Conservation (phyloP, 768 basidiomycete species). For the Kwoniella botswanensis region DNA sequence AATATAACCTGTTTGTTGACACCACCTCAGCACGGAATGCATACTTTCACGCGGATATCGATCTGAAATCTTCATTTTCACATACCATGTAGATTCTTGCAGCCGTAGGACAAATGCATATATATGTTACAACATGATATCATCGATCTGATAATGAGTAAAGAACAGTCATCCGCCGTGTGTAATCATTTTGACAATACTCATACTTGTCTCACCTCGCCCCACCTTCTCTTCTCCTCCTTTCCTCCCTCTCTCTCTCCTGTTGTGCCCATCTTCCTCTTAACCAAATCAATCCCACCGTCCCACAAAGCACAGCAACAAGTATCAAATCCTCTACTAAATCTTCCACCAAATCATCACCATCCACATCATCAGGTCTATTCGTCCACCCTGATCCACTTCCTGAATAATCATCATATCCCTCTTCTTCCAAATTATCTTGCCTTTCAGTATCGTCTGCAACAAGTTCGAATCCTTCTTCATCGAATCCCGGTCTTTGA, state of each 20-base stretch:
- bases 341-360: slow-evolving; percentile 77
- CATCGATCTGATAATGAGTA: too few relatives aligned
- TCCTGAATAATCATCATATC: slow-evolving; percentile 19
- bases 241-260: slow-evolving; percentile 67
- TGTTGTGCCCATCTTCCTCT: slow-evolving; percentile 78
- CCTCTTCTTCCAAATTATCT: slow-evolving; percentile 20
- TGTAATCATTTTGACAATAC: too few relatives aligned
- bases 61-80: too few relatives aligned
- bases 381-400: background rate
- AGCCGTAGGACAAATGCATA: too few relatives aligned
- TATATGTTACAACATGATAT: too few relatives aligned
- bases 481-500: slow-evolving; percentile 1
- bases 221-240: slow-evolving; percentile 21
- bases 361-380: slow-evolving; percentile 42
- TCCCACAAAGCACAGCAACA: slow-evolving; percentile 71
- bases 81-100: too few relatives aligned
- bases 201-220: slow-evolving; percentile 4
- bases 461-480: background rate
- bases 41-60: too few relatives aligned
- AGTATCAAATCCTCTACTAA: slow-evolving; percentile 81
- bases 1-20: background rate
- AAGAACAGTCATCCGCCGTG: too few relatives aligned
- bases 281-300: slow-evolving; percentile 76
- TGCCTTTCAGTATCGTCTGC: background rate
- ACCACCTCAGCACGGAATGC: too few relatives aligned